These are phyloP conservation scores for Cnidoscolus chayamansa DNA, from an alignment of 441 rosid species.

Conservation along the genomic window DNA sequence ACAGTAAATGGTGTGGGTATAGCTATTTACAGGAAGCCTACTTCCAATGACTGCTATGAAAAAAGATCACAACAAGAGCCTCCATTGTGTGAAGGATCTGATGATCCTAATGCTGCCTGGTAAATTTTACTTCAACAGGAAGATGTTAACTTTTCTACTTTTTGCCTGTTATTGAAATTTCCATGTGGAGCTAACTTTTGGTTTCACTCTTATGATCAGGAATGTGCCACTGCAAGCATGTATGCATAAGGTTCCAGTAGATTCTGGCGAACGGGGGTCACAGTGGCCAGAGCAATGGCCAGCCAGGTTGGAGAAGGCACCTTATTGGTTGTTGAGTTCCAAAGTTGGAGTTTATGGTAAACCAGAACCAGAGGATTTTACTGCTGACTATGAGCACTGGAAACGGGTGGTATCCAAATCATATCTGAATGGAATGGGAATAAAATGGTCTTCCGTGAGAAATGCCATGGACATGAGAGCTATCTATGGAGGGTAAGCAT, in stretches of 20 bases:
- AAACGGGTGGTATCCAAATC: constrained; percentile 77
- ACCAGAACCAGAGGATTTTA: constrained; percentile 84
- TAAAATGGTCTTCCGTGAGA: constrained; percentile 78
- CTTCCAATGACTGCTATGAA: constrained; percentile 68
- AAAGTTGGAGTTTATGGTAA: constrained; percentile 87
- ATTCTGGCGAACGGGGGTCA: constrained; percentile 63
- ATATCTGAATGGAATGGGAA: constrained; percentile 72
- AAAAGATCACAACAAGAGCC: constrained; percentile 63
- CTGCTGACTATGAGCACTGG: constrained; percentile 77
- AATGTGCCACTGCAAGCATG: constrained; percentile 81
- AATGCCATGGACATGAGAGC: constrained; percentile 98
- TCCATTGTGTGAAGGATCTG: constrained; percentile 66
- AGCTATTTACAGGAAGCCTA: constrained; percentile 78
- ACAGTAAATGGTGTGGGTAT: constrained; percentile 60
- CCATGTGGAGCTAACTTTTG: constrained; percentile 1
- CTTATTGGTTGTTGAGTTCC: constrained; percentile 77
- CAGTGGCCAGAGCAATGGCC: constrained; percentile 98
- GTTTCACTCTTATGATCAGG: constrained; percentile 45
- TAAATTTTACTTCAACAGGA: constrained; percentile 24
- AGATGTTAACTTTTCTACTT: not conserved
- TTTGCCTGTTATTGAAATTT: not conserved
- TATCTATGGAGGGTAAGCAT: constrained; percentile 85
- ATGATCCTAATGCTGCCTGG: constrained; percentile 94
- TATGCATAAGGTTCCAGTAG: constrained; percentile 73
- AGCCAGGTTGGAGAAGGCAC: constrained; percentile 63